A percentile compares a stretch with the other conserved stretches of the same genome.
These are phyloP conservation scores for Dactylonectria macrodidyma DNA, from an alignment of 2,329 filamentous ascomycete genomes.

Conservation along the genomic window DNA sequence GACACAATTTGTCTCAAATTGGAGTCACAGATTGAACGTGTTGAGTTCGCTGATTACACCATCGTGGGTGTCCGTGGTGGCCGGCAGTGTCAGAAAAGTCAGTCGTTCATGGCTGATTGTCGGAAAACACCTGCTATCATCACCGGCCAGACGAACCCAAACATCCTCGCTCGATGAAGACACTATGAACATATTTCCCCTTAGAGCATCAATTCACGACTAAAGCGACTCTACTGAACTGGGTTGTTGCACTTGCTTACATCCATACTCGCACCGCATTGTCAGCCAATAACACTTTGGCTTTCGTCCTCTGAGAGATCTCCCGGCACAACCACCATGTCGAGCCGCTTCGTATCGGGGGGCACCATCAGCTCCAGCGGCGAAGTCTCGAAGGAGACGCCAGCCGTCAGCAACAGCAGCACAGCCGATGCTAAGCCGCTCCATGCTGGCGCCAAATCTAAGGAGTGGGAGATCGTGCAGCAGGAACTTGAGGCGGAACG, in stretches of 20 bases:
- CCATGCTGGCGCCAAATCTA: constrained; percentile 44
- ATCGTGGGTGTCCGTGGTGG: not conserved
- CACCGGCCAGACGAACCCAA: not conserved
- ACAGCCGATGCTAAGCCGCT: constrained; percentile 29
- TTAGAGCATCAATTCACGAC: not conserved
- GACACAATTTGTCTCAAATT: no score
- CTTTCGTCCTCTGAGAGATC: not conserved
- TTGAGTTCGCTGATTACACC: not conserved
- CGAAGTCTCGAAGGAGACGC: constrained; percentile 42
- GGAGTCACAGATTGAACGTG: no score
- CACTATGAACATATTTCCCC: no score
- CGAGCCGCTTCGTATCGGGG: constrained; percentile 69
- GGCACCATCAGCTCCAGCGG: constrained; percentile 61
- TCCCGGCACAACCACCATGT: constrained; percentile 56
- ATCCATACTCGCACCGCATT: not conserved
- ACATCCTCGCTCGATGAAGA: not conserved
- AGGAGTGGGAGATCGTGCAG: constrained; percentile 77
- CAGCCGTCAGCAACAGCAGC: constrained; percentile 3
- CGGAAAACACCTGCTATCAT: constrained; percentile 17
- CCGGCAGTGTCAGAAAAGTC: not conserved
- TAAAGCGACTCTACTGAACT: not conserved
- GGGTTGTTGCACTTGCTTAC: not conserved
- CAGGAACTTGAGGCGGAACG: constrained; percentile 75
- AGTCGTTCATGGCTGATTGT: constrained; percentile 25
- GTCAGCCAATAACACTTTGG: not conserved